Evolutionary conservation across 2,329 filamentous ascomycete genomes (phyloP).

Genomic region (Aspergillus novoparasiticus): DNA sequence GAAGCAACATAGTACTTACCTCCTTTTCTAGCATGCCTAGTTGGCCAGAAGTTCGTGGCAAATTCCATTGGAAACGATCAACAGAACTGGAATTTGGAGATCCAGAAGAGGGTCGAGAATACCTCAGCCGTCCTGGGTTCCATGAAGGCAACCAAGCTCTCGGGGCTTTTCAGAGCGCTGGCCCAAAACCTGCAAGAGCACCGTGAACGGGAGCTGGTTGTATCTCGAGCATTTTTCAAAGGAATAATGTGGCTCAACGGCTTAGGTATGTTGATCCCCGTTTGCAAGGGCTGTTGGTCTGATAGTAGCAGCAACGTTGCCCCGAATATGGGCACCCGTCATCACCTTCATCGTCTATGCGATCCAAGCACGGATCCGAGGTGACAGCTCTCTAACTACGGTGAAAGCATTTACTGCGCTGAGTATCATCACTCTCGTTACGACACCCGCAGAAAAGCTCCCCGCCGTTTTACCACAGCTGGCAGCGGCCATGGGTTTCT

Average conservation of each 20-base stretch:
- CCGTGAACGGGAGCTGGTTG: neutral
- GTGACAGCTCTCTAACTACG: neutral
- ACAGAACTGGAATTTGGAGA: neutral
- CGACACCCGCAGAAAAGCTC: slow-evolving; percentile 1
- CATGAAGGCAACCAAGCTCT: neutral
- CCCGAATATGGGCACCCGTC: slow-evolving; percentile 4
- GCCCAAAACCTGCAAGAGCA: neutral
- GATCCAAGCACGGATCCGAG: neutral
- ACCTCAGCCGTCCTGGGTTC: neutral
- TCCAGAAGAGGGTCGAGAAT: neutral
- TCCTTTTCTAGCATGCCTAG: neutral
- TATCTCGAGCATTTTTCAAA: neutral
- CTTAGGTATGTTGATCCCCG: neutral
- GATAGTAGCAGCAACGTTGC: neutral
- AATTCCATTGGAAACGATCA: neutral
- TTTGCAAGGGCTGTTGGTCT: neutral
- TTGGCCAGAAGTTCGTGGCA: neutral
- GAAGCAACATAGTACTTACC: neutral
- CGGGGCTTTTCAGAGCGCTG: neutral
- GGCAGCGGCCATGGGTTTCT: neutral
- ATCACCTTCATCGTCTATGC: slow-evolving; percentile 5
- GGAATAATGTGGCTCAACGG: slow-evolving; percentile 1
- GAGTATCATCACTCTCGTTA: slow-evolving; percentile 2
- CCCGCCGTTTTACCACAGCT: neutral
- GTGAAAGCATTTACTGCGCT: slow-evolving; percentile 1